Evolutionary conservation across 768 basidiomycete genomes (phyloP).

Genomic region (Collybiopsis luxurians): DNA sequence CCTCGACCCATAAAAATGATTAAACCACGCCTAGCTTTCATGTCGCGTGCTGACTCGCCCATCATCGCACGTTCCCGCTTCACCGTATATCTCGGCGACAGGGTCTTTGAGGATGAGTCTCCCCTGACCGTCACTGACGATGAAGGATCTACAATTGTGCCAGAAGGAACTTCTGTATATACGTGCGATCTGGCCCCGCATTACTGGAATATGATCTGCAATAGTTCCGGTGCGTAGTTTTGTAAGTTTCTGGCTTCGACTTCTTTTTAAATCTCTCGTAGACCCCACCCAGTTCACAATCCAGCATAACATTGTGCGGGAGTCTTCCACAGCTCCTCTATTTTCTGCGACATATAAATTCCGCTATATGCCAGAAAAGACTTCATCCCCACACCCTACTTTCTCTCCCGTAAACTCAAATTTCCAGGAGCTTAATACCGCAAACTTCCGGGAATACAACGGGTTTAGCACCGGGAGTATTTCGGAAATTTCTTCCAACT

Average conservation of each 20-base stretch:
- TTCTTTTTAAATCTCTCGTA: slow-evolving; percentile 19
- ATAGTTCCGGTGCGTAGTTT: slow-evolving; percentile 43
- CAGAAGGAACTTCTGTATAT: slow-evolving; percentile 43
- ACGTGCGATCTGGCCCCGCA: slow-evolving; percentile 58
- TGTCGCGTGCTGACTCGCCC: slow-evolving; percentile 35
- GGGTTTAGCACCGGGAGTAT: neutral
- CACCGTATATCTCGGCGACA: neutral
- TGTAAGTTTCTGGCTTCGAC: neutral
- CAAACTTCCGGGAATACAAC: neutral
- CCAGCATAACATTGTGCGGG: slow-evolving; percentile 56
- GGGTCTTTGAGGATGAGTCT: slow-evolving; percentile 9
- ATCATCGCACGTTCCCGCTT: slow-evolving; percentile 35
- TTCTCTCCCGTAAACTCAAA: slow-evolving; percentile 39
- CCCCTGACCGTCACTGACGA: slow-evolving; percentile 26
- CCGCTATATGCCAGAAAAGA: slow-evolving; percentile 29
- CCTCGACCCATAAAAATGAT: slow-evolving; percentile 57
- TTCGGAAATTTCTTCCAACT: neutral
- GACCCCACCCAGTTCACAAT: slow-evolving; percentile 69
- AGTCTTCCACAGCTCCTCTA: slow-evolving; percentile 25
- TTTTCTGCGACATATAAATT: slow-evolving; percentile 64
- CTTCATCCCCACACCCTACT: slow-evolving; percentile 8
- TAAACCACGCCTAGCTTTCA: slow-evolving; percentile 66
- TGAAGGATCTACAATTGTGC: slow-evolving; percentile 11
- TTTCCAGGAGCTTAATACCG: neutral
- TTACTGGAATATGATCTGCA: slow-evolving; percentile 61